Evolutionary conservation across 2,329 filamentous ascomycete species (phyloP).

Genomic region (Ascochyta pisi): DNA sequence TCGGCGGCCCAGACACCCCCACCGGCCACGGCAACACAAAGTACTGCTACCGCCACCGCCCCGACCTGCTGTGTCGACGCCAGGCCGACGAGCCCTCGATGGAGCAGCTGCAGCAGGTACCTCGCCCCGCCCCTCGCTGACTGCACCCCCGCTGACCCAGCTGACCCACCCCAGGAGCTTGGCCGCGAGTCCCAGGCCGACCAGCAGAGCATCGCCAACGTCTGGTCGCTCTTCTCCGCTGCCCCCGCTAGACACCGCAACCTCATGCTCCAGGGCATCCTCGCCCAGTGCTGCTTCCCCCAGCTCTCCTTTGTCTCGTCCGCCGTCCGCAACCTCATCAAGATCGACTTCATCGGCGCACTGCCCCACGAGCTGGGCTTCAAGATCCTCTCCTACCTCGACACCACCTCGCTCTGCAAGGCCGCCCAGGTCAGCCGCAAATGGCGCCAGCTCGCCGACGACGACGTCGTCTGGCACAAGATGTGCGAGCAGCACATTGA

Average conservation of each 20-base stretch:
- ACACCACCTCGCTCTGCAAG: conserved; percentile 93
- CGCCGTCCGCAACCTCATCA: conserved; percentile 90
- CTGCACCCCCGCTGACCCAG: neutral
- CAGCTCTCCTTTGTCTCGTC: conserved; percentile 92
- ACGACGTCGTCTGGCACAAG: conserved; percentile 95
- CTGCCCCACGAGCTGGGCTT: conserved; percentile 90
- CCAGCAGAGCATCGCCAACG: conserved; percentile 93
- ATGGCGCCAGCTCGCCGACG: conserved; percentile 91
- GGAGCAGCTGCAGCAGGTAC: conserved; percentile 87
- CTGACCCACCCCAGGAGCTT: conserved; percentile 67
- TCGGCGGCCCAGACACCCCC: conserved; percentile 56
- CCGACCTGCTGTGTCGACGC: conserved; percentile 90
- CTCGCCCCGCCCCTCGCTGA: conserved; percentile 16
- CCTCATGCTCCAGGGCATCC: conserved; percentile 94
- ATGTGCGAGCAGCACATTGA: conserved; percentile 99
- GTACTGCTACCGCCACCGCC: conserved; percentile 94
- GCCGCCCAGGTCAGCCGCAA: conserved; percentile 90
- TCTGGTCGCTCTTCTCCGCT: conserved; percentile 97
- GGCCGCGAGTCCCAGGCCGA: conserved; percentile 82
- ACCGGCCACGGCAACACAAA: conserved; percentile 73
- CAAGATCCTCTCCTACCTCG: conserved; percentile 90
- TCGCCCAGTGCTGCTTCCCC: conserved; percentile 96
- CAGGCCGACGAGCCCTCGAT: conserved; percentile 96
- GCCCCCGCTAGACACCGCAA: conserved; percentile 93
- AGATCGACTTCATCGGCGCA: conserved; percentile 93